A percentile compares a stretch with the other conserved stretches of the same genome.
Evolutionary conservation across 106 monocot genomes (phyloP).

Genomic region (Dendrobium catenatum): DNA sequence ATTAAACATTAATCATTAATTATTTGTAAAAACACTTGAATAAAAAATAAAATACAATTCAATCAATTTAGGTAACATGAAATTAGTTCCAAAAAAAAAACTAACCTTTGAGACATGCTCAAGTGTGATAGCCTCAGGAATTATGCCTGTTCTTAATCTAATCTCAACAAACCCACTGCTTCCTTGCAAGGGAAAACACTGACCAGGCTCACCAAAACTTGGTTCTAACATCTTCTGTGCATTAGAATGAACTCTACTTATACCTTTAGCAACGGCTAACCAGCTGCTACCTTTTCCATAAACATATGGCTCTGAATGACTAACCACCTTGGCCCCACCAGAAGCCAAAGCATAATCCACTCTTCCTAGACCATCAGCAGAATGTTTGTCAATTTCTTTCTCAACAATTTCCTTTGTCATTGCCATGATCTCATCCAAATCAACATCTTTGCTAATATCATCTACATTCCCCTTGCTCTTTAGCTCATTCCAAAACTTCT

Average conservation of each 20-base stretch:
- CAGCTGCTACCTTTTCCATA: constrained; percentile 20
- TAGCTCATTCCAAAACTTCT: constrained; percentile 15
- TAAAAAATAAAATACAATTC: not conserved
- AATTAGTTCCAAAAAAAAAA: not conserved
- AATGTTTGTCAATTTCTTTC: constrained; percentile 57
- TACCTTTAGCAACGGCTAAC: too few species aligned
- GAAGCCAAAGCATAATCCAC: constrained; percentile 56
- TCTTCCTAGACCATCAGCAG: constrained; percentile 50
- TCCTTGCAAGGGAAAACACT: constrained; percentile 78
- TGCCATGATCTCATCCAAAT: constrained; percentile 39
- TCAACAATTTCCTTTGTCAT: constrained; percentile 39
- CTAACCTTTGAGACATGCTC: constrained; percentile 86
- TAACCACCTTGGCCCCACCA: constrained; percentile 48
- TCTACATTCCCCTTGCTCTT: constrained; percentile 22
- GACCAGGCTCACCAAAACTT: constrained; percentile 92
- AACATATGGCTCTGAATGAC: constrained; percentile 49
- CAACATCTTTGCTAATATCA: constrained; percentile 14
- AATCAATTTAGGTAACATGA: not conserved
- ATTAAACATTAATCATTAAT: too few species aligned
- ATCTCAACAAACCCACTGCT: constrained; percentile 69
- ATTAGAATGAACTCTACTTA: too few species aligned
- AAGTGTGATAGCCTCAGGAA: constrained; percentile 66
- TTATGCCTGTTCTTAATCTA: constrained; percentile 47
- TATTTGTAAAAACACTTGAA: not conserved
- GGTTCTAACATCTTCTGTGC: constrained; percentile 81